A percentile compares a stretch with the other conserved stretches of the same genome.
These are phyloP conservation scores for Plantago elongata DNA, from an alignment of 257 asterid genomes.

Conservation along the genomic window DNA sequence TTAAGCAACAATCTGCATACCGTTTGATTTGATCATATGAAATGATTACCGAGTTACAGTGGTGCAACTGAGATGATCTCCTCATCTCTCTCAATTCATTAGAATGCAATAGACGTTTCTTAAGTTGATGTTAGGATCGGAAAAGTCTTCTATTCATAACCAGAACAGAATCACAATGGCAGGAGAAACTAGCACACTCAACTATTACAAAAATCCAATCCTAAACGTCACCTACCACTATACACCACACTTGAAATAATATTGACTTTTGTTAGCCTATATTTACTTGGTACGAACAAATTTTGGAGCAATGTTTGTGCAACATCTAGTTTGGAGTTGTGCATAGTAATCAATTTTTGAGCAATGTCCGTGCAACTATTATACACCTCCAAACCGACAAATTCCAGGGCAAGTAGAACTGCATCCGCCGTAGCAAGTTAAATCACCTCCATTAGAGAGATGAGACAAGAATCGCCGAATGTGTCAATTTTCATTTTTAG, in stretches of 20 bases:
- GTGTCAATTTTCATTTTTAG: slow-evolving; percentile 9
- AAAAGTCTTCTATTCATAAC: no score
- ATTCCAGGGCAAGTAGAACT: slow-evolving; percentile 43
- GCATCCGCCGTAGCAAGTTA: slow-evolving; percentile 50
- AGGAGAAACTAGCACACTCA: neutral
- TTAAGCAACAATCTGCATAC: neutral
- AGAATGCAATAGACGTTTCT: slow-evolving; percentile 49
- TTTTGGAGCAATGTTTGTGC: slow-evolving; percentile 49
- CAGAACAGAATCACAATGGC: no score
- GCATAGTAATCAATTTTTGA: slow-evolving; percentile 52
- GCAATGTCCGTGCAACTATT: slow-evolving; percentile 46
- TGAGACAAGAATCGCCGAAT: slow-evolving; percentile 48
- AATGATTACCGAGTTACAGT: slow-evolving; percentile 26
- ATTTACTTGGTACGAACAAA: slow-evolving; percentile 43
- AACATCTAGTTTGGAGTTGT: slow-evolving; percentile 54
- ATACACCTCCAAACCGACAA: slow-evolving; percentile 38
- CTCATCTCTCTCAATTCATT: slow-evolving; percentile 52
- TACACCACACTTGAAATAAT: slow-evolving; percentile 43
- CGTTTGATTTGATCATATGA: neutral
- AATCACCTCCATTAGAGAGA: slow-evolving; percentile 54
- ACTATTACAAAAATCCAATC: neutral
- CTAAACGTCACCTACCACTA: slow-evolving; percentile 52
- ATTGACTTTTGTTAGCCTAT: slow-evolving; percentile 37
- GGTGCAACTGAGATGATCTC: slow-evolving; percentile 55
- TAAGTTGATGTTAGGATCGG: slow-evolving; percentile 22